Evolutionary conservation across 2,329 filamentous ascomycete species (phyloP).

Genomic region (Pseudocercospora cruenta): DNA sequence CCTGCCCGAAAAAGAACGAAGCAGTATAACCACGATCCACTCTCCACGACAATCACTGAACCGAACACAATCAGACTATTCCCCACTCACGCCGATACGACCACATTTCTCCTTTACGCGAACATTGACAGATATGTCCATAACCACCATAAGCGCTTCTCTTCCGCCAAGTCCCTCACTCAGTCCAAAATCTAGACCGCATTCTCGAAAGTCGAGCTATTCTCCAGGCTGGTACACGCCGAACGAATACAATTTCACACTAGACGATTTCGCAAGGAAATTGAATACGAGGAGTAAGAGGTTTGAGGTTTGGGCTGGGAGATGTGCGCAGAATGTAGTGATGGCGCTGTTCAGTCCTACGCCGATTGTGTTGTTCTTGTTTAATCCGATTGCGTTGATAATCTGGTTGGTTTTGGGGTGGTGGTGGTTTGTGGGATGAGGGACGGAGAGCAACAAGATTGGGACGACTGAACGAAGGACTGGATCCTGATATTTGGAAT

Average conservation of each 20-base stretch:
- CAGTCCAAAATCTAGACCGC: slow-evolving; percentile 10
- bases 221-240: slow-evolving; percentile 36
- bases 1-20: slow-evolving; percentile 23
- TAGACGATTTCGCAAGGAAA: slow-evolving; percentile 36
- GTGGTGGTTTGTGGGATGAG: slow-evolving; percentile 3
- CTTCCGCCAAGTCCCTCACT: slow-evolving; percentile 6
- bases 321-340: slow-evolving; percentile 37
- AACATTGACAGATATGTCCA: slow-evolving; percentile 1
- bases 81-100: not conserved
- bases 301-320: slow-evolving; percentile 32
- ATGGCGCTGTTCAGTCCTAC: slow-evolving; percentile 39
- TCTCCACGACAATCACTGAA: not conserved
- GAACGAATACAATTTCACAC: slow-evolving; percentile 30
- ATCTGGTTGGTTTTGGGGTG: slow-evolving; percentile 28
- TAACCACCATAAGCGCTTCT: not conserved
- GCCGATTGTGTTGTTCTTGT: slow-evolving; percentile 35
- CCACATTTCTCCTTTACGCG: slow-evolving; percentile 1
- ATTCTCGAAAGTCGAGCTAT: slow-evolving; percentile 14
- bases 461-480: not conserved
- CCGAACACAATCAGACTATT: not conserved
- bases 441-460: not conserved
- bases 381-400: slow-evolving; percentile 37
- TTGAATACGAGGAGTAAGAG: slow-evolving; percentile 31
- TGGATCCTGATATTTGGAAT: too few species aligned
- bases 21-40: slow-evolving; percentile 13